phyloP scores from a whole-genome alignment of 768 basidiomycete species.

The Agaricus bisporus region DNA sequence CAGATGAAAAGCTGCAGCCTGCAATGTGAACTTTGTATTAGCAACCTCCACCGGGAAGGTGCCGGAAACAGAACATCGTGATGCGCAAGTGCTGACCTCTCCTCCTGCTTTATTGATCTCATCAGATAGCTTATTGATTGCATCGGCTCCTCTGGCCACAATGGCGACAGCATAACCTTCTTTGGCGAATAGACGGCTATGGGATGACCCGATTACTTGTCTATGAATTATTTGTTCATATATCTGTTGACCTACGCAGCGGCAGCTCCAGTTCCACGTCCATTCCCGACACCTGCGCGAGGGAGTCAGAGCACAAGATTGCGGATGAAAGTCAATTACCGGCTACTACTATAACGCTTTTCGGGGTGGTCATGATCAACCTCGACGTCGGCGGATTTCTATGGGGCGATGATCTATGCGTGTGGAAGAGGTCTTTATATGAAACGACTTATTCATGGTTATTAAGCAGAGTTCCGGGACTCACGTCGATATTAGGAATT shows the following conservation, averaged over 20 bases:
- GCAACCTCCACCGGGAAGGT: neutral
- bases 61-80: no score
- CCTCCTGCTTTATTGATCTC: slow-evolving; percentile 33
- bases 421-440: no score
- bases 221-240: no score
- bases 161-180: slow-evolving; percentile 64
- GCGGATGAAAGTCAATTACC: slow-evolving; percentile 27
- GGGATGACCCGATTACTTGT: no score
- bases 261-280: slow-evolving; percentile 51
- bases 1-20: slow-evolving; percentile 59
- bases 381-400: no score
- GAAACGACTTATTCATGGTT: no score
- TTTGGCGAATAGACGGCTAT: slow-evolving; percentile 53
- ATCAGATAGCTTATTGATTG: slow-evolving; percentile 31
- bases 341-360: slow-evolving; percentile 52
- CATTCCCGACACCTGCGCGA: slow-evolving; percentile 36
- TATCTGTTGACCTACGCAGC: slow-evolving; percentile 38
- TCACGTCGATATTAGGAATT: no score
- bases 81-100: slow-evolving; percentile 31
- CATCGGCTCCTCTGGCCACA: slow-evolving; percentile 52
- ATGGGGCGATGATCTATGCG: no score
- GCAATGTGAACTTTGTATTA: neutral
- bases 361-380: slow-evolving; percentile 14
- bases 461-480: no score
- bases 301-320: neutral